A percentile compares a stretch with the other conserved stretches of the same genome.
Conservation (phyloP, 176 grass and related monocot species). For the Oryza coarctata region DNA sequence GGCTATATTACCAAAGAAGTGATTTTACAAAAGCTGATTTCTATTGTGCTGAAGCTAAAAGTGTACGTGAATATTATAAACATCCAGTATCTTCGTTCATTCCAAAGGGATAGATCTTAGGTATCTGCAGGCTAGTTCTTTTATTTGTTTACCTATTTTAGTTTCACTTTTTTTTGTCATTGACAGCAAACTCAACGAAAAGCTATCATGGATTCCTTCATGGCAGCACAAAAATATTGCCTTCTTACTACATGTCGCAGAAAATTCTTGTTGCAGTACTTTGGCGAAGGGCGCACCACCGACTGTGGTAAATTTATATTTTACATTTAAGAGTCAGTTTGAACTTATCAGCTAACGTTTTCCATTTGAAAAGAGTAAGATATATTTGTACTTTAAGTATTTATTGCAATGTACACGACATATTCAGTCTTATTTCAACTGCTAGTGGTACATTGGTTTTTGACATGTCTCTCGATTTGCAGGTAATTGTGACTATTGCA, state of each 20-base stretch:
- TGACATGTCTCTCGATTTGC: constrained; percentile 33
- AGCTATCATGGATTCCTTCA: constrained; percentile 86
- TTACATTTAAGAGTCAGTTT: constrained; percentile 18
- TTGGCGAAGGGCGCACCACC: constrained; percentile 57
- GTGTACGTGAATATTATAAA: constrained; percentile 37
- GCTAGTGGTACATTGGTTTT: background rate
- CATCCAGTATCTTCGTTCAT: background rate
- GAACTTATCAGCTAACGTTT: background rate
- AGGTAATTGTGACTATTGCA: constrained; percentile 95
- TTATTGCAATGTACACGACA: constrained; percentile 15
- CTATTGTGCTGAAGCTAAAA: constrained; percentile 71
- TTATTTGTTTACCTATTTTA: constrained; percentile 11
- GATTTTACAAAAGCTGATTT: constrained; percentile 95
- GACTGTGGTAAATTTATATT: constrained; percentile 64
- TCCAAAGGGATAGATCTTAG: background rate
- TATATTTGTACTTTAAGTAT: background rate
- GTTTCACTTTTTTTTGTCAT: constrained; percentile 29
- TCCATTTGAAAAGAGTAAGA: constrained; percentile 9
- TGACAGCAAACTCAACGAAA: constrained; percentile 63
- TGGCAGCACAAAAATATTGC: constrained; percentile 89
- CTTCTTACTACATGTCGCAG: constrained; percentile 68
- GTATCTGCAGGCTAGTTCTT: constrained; percentile 11
- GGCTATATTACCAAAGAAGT: constrained; percentile 92
- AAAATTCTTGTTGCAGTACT: constrained; percentile 86
- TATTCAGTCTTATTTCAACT: constrained; percentile 10